Conservation (phyloP, 208 protist genomes). For the Acanthamoeba rhysodes region DNA sequence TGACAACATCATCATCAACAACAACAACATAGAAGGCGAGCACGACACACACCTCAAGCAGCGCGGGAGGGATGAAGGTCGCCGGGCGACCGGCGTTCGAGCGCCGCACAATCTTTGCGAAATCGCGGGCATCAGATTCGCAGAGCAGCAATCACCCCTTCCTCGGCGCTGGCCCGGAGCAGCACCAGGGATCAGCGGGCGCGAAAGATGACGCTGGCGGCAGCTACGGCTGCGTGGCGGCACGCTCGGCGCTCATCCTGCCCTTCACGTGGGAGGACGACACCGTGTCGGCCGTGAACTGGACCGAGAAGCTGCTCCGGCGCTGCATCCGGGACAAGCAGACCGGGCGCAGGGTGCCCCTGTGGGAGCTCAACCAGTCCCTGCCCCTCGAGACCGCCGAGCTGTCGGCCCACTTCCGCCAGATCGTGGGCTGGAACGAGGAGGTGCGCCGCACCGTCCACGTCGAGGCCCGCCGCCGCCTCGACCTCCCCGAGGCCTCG, state of each 20-base stretch:
- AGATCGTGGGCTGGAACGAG: slow-evolving; percentile 72
- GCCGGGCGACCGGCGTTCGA: slow-evolving; percentile 24
- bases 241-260: slow-evolving; percentile 55
- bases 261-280: slow-evolving; percentile 60
- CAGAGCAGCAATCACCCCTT: not conserved
- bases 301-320: not conserved
- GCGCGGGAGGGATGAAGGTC: slow-evolving; percentile 44
- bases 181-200: not conserved
- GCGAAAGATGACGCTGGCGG: not conserved
- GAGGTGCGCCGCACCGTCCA: not conserved
- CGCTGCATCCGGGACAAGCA: slow-evolving; percentile 50
- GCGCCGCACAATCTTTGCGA: slow-evolving; percentile 22
- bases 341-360: not conserved
- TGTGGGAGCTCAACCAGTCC: slow-evolving; percentile 37
- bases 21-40: too few relatives aligned
- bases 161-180: not conserved
- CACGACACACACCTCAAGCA: too few relatives aligned
- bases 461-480: not conserved
- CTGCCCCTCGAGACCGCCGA: slow-evolving; percentile 48
- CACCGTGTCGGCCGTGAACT: not conserved
- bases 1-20: too few relatives aligned
- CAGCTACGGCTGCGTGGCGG: slow-evolving; percentile 24
- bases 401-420: slow-evolving; percentile 61
- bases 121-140: not conserved
- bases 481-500: not conserved